Percentiles rank a stretch among this genome's conserved stretches.
phyloP scores from a whole-genome alignment of 2,329 filamentous ascomycete species.

The Penicillium sp. region DNA sequence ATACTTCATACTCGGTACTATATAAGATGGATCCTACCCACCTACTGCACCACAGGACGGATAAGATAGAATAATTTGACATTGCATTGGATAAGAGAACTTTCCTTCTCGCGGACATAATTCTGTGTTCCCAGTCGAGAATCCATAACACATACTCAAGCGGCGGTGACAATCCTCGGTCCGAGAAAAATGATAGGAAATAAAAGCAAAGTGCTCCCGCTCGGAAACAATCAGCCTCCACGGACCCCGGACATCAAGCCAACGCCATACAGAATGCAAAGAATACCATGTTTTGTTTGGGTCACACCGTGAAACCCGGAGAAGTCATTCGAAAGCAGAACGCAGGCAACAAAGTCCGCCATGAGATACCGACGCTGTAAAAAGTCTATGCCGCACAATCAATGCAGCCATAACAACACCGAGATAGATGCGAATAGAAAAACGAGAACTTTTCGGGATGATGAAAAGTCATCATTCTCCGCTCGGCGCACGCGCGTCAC shows the following conservation, averaged over 20 bases:
- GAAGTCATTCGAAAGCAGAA: slow-evolving; percentile 26
- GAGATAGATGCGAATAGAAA: slow-evolving; percentile 41
- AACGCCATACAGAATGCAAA: slow-evolving; percentile 48
- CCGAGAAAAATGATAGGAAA: slow-evolving; percentile 31
- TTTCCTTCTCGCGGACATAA: slow-evolving; percentile 33
- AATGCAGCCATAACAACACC: slow-evolving; percentile 43
- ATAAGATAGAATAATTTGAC: slow-evolving; percentile 17
- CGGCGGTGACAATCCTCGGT: slow-evolving; percentile 41
- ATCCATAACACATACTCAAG: slow-evolving; percentile 32
- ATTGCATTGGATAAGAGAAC: slow-evolving; percentile 28
- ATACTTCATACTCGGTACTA: not conserved
- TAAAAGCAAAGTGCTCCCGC: slow-evolving; percentile 30
- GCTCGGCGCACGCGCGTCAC: slow-evolving; percentile 42
- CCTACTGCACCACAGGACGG: not conserved
- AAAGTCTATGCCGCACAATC: slow-evolving; percentile 44
- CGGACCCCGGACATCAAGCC: slow-evolving; percentile 39
- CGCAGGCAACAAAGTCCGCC: slow-evolving; percentile 34
- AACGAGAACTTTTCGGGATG: slow-evolving; percentile 39
- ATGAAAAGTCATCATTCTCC: slow-evolving; percentile 38
- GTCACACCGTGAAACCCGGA: slow-evolving; percentile 14
- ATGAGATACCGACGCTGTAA: slow-evolving; percentile 44
- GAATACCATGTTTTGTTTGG: slow-evolving; percentile 27
- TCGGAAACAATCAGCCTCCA: slow-evolving; percentile 31
- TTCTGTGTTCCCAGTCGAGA: slow-evolving; percentile 17
- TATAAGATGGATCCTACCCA: too few relatives aligned